phyloP scores from a whole-genome alignment of 345 rosid species.

The Corymbia maculata region DNA sequence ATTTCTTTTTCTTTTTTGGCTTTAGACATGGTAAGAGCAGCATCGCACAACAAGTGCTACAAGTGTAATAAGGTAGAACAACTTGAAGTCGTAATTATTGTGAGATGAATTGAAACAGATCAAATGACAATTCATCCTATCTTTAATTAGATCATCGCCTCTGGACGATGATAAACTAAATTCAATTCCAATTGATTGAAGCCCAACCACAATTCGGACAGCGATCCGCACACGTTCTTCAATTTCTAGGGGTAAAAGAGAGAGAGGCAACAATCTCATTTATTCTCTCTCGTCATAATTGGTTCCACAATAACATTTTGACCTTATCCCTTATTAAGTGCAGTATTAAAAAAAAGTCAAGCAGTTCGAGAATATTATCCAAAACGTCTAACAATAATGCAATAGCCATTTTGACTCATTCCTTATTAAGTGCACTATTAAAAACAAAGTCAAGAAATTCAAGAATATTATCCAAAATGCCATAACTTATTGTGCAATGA shows the following conservation, averaged over 20 bases:
- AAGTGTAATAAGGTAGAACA: neutral
- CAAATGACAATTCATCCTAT: neutral
- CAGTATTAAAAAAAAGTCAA: neutral
- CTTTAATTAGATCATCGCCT: neutral
- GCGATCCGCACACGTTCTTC: neutral
- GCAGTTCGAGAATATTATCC: neutral
- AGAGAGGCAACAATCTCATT: neutral
- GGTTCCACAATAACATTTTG: neutral
- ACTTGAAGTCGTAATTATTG: neutral
- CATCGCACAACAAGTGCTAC: neutral
- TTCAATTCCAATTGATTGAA: neutral
- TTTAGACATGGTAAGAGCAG: too few relatives aligned
- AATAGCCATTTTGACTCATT: neutral
- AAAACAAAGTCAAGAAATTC: neutral
- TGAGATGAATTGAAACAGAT: neutral
- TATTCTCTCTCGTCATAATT: neutral
- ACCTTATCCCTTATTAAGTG: neutral
- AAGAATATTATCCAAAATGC: neutral
- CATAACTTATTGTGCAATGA: too few relatives aligned
- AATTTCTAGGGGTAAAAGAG: neutral
- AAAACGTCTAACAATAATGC: neutral
- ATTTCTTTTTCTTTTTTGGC: neutral
- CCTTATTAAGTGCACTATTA: neutral
- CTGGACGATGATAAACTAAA: neutral
- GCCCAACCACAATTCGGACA: neutral